Evolutionary conservation across 768 basidiomycete species (phyloP).

Genomic region (Leucocoprinus leucothites): DNA sequence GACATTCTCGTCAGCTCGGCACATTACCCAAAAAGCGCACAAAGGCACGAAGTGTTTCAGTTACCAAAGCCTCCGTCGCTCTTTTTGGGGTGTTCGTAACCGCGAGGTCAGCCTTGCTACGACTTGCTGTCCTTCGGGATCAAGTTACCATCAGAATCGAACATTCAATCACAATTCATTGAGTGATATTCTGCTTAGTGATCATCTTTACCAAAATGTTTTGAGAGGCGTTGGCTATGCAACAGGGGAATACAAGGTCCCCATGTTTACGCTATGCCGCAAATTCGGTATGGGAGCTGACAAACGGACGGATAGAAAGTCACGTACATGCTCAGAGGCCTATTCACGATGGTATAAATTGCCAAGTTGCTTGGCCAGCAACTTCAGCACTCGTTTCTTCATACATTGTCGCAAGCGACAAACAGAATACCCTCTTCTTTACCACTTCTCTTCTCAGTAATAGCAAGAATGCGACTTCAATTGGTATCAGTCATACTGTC

Average conservation of each 20-base stretch:
- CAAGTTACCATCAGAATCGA: too few species aligned
- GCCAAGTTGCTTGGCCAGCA: too few species aligned
- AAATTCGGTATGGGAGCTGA: too few species aligned
- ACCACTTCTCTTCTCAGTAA: not conserved
- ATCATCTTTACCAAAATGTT: too few species aligned
- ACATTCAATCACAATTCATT: too few species aligned
- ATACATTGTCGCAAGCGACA: conserved; percentile 1
- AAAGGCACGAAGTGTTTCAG: not conserved
- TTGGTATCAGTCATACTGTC: conserved; percentile 1
- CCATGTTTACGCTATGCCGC: too few species aligned
- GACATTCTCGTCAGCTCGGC: too few species aligned
- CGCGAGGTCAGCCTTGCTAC: too few species aligned
- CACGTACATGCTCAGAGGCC: not conserved
- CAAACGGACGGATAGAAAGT: too few species aligned
- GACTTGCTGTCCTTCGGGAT: too few species aligned
- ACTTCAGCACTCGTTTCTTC: not conserved
- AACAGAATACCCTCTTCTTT: not conserved
- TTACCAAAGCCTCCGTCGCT: not conserved
- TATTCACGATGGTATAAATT: not conserved
- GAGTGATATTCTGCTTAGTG: too few species aligned
- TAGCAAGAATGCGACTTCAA: not conserved
- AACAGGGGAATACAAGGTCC: not conserved
- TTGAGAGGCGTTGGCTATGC: not conserved
- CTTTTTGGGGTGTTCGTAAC: too few species aligned
- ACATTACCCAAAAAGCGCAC: not conserved